Evolutionary conservation across 169 alveolate species (phyloP), one percentile per base, ranked within the genome.

Genomic region (Plasmodium adleri): DNA sequence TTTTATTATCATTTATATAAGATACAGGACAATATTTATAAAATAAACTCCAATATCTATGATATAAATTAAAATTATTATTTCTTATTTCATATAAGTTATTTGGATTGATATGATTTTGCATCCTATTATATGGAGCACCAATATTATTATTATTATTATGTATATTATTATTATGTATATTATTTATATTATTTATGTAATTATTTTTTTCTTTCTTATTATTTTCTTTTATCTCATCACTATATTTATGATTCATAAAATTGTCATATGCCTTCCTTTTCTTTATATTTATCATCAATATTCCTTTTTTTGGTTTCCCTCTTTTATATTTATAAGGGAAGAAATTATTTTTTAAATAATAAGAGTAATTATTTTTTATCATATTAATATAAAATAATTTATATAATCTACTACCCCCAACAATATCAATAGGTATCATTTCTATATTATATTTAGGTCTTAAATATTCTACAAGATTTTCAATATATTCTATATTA

Each of bases 21-120:
- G 83, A 67, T 9, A 83, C 91, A 1, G 91, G 91, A n/a, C 91
- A 83, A 49, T 39, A 68, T 63, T 67, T 52, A 63, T 83, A 83
- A 59, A 20, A 83, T 12, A 17, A 17, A 26, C 50, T 72, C 91
- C 91, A 83, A 20, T 62, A 45, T 32, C 83, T 70, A 59, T 83
- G 56, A 50, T 83, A 83, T 20, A 13, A 24, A 70, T 67, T 39
- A 13, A 49, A 22, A 22, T 47, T 62, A 50, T 26, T 62, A 15
- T 59, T 66, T 17, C 22, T 47, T 1, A 8, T 59, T 22, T 5
- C 22, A 39, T 39, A 39, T 6, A 39, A 5, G 2, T 5, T 39
- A 39, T 39, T 39, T 39, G 47, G 47, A 39, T 39, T 5, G 0
- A 39, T 39, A 39, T 39, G 8, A 9, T 39, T 3, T 43, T 58